phyloP scores from a whole-genome alignment of 306 rosid genomes.

The Fragaria vesca region DNA sequence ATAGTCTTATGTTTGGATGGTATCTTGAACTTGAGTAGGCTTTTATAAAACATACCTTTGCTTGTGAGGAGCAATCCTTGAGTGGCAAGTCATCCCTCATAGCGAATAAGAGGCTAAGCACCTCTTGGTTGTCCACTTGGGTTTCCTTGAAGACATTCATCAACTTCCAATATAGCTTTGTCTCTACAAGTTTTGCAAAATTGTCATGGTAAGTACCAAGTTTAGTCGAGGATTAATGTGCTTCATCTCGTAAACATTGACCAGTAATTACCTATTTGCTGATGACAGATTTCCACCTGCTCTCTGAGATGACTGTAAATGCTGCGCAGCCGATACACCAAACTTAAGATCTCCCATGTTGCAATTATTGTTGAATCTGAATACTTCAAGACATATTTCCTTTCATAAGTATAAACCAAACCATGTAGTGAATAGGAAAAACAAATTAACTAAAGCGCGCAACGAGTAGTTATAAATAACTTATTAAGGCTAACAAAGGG shows the following conservation, averaged over 20 bases:
- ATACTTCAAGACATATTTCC: slow-evolving; percentile 20
- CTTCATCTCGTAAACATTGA: slow-evolving; percentile 1
- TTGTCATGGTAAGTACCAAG: neutral
- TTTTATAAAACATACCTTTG: slow-evolving; percentile 31
- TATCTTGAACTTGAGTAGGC: neutral
- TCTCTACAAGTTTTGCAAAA: slow-evolving; percentile 40
- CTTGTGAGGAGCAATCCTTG: slow-evolving; percentile 42
- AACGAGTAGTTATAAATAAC: neutral
- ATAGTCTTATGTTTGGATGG: neutral
- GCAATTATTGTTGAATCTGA: slow-evolving; percentile 37
- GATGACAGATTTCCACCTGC: slow-evolving; percentile 33
- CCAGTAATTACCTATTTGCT: slow-evolving; percentile 26
- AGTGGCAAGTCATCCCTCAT: slow-evolving; percentile 48
- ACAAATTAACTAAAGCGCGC: neutral
- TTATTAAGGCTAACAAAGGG: slow-evolving; percentile 28
- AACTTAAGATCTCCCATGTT: slow-evolving; percentile 46
- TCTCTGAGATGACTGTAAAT: slow-evolving; percentile 24
- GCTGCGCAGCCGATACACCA: slow-evolving; percentile 24
- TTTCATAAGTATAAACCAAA: slow-evolving; percentile 3
- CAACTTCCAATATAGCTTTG: slow-evolving; percentile 41
- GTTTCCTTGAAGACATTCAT: slow-evolving; percentile 31
- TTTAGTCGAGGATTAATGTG: neutral
- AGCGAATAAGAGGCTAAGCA: slow-evolving; percentile 49
- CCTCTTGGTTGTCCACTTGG: slow-evolving; percentile 50
- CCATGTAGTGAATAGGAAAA: neutral